Conservation (phyloP, 305 asterid species). For the Withania somnifera region DNA sequence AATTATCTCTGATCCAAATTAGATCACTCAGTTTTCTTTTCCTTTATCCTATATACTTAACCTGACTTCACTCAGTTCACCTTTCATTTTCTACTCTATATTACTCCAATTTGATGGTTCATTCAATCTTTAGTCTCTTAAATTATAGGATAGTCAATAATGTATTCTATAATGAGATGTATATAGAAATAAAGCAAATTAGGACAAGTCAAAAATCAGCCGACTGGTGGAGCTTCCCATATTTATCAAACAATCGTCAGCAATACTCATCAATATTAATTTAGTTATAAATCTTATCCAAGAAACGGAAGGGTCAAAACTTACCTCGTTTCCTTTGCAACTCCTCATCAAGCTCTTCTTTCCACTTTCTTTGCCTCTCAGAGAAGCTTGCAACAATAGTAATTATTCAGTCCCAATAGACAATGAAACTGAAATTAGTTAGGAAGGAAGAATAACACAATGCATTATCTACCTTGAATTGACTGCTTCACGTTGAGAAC, state of each 20-base stretch:
- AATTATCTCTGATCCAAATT: background rate
- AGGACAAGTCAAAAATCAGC: background rate
- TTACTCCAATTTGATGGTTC: background rate
- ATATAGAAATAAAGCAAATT: background rate
- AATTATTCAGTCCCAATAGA: background rate
- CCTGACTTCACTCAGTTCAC: background rate
- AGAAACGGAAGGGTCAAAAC: constrained; percentile 6
- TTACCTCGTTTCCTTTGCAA: constrained; percentile 82
- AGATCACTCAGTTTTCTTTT: background rate
- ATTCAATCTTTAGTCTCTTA: background rate
- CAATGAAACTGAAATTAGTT: background rate
- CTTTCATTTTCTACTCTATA: background rate
- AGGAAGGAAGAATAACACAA: background rate
- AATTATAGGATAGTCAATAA: background rate
- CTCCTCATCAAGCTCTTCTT: constrained; percentile 92
- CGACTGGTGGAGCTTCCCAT: background rate
- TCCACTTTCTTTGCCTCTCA: constrained; percentile 83
- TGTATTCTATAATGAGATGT: background rate
- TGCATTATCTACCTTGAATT: constrained; percentile 50
- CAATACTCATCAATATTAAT: background rate
- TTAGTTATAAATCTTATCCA: background rate
- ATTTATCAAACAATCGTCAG: background rate
- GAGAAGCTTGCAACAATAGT: constrained; percentile 21
- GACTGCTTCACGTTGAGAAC: constrained; percentile 46
- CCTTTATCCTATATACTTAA: background rate